A percentile compares a stretch with the other conserved stretches of the same genome.
Conservation (phyloP, 495 filamentous ascomycete genomes). For the Lindgomyces ingoldianus region DNA sequence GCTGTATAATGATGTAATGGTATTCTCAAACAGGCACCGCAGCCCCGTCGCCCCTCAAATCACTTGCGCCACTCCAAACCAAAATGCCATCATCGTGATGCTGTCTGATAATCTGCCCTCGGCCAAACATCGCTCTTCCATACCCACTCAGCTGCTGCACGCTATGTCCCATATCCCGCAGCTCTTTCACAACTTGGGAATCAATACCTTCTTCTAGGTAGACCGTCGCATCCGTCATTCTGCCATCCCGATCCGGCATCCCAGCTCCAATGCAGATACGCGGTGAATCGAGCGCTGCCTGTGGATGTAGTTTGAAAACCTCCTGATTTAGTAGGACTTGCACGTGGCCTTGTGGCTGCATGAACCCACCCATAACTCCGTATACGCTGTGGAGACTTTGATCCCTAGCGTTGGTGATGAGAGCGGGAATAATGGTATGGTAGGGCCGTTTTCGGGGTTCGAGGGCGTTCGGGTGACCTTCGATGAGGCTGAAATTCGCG, state of each 20-base stretch:
- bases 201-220: conserved; percentile 85
- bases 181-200: conserved; percentile 62
- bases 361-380: conserved; percentile 97
- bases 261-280: conserved; percentile 77
- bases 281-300: conserved; percentile 88
- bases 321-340: conserved; percentile 92
- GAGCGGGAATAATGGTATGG: conserved; percentile 94
- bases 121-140: conserved; percentile 74
- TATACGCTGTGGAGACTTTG: conserved; percentile 77
- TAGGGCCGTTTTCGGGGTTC: conserved; percentile 88
- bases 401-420: conserved; percentile 76
- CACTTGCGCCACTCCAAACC: conserved; percentile 84
- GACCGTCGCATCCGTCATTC: conserved; percentile 60
- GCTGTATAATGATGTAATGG: too few species aligned
- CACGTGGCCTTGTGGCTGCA: conserved; percentile 98
- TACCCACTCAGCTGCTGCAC: conserved; percentile 68
- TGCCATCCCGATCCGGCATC: conserved; percentile 56
- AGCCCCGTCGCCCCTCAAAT: conserved; percentile 83
- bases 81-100: conserved; percentile 68
- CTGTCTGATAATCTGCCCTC: conserved; percentile 83
- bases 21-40: conserved; percentile 63
- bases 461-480: conserved; percentile 72
- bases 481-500: conserved; percentile 70
- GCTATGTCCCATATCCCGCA: conserved; percentile 71
- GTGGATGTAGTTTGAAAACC: conserved; percentile 78